phyloP scores from a whole-genome alignment of 2,329 filamentous ascomycete genomes.

The Aspergillus bombycis region DNA sequence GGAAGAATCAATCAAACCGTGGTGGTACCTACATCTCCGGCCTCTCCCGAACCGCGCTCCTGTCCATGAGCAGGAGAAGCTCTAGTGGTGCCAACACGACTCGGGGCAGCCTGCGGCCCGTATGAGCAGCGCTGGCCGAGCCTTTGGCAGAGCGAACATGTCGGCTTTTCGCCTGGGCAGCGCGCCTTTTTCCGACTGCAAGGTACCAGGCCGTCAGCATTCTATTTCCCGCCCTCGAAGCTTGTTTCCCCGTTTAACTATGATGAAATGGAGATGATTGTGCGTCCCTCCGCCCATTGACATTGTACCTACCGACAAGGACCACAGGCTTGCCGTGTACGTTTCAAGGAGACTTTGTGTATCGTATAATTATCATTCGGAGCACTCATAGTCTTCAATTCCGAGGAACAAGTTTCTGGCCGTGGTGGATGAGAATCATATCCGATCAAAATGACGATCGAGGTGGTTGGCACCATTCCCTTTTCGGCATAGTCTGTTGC shows the following conservation, averaged over 20 bases:
- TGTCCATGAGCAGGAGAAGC: neutral
- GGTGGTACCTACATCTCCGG: conserved; percentile 4
- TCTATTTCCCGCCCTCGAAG: neutral
- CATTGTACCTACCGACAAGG: conserved; percentile 27
- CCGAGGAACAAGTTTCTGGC: neutral
- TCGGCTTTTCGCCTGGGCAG: conserved; percentile 32
- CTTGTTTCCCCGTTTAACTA: neutral
- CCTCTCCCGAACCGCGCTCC: neutral
- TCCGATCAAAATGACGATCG: neutral
- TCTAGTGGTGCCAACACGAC: neutral
- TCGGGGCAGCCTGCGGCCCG: conserved; percentile 13
- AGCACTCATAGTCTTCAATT: conserved; percentile 18
- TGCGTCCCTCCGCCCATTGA: neutral
- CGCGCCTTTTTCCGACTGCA: conserved; percentile 31
- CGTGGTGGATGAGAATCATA: neutral
- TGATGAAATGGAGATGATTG: neutral
- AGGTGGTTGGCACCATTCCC: neutral
- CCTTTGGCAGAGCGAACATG: conserved; percentile 28
- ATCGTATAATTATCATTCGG: conserved; percentile 27
- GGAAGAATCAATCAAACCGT: too few relatives aligned
- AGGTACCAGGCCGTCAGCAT: neutral
- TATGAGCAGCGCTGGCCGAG: conserved; percentile 28
- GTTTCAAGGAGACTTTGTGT: conserved; percentile 30
- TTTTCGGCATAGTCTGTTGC: neutral
- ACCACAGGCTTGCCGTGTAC: conserved; percentile 31